A percentile compares a stretch with the other conserved stretches of the same genome.
Conservation (phyloP, 2,329 filamentous ascomycete species). For the Paecilomyces formosus region DNA sequence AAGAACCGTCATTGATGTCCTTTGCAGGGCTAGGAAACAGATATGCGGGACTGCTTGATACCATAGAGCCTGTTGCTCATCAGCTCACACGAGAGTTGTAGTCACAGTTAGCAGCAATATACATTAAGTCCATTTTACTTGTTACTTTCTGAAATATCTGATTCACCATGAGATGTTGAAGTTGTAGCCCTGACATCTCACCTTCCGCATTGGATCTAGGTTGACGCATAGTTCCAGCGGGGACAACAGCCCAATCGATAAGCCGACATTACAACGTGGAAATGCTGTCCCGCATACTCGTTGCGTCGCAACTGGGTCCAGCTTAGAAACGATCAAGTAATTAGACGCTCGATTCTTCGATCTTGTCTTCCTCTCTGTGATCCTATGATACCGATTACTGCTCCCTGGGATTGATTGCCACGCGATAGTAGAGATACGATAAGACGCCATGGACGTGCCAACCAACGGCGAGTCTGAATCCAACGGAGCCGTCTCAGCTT, state of each 20-base stretch:
- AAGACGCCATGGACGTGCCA: background rate
- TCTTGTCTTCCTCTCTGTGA: background rate
- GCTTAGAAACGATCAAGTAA: background rate
- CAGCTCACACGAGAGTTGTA: background rate
- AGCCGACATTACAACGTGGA: background rate
- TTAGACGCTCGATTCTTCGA: background rate
- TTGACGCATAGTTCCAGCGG: background rate
- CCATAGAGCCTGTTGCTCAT: background rate
- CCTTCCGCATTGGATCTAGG: no score
- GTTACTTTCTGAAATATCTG: no score
- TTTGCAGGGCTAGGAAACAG: slow-evolving; percentile 35
- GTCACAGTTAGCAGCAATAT: background rate
- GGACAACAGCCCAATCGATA: background rate
- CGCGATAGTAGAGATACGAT: background rate
- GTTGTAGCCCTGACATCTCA: no score
- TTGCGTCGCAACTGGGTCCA: background rate
- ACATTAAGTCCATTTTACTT: no score
- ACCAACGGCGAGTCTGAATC: background rate
- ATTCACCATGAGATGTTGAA: no score
- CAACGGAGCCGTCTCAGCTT: background rate
- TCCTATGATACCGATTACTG: background rate
- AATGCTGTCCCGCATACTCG: background rate
- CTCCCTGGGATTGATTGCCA: no score
- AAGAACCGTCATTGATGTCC: slow-evolving; percentile 22
- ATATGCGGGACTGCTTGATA: slow-evolving; percentile 21